phyloP scores from a whole-genome alignment of 2,329 filamentous ascomycete genomes.

The Penicillium decumbens region DNA sequence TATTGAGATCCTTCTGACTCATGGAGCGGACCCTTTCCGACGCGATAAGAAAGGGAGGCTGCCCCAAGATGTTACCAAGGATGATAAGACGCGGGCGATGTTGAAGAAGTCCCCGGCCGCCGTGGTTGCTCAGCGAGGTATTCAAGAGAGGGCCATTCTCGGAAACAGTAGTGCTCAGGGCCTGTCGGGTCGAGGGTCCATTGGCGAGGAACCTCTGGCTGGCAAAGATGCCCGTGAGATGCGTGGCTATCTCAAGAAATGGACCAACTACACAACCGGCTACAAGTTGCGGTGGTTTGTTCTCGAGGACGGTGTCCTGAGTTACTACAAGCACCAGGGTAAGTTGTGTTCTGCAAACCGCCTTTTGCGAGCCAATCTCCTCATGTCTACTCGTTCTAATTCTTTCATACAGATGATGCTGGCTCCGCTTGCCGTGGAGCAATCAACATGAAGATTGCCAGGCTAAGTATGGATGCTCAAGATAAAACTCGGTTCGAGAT shows the following conservation, averaged over 20 bases:
- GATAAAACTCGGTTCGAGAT: conserved; percentile 99
- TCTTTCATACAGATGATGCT: conserved; percentile 63
- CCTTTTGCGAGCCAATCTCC: not conserved
- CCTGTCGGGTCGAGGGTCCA: conserved; percentile 47
- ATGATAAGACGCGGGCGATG: conserved; percentile 81
- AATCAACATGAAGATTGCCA: conserved; percentile 97
- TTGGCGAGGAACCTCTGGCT: conserved; percentile 54
- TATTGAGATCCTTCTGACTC: conserved; percentile 83
- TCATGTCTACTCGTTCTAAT: conserved; percentile 18
- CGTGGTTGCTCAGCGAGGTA: conserved; percentile 86
- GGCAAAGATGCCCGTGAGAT: conserved; percentile 90
- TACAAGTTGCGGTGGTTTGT: conserved; percentile 98
- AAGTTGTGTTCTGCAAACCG: conserved; percentile 10
- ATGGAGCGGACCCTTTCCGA: conserved; percentile 92
- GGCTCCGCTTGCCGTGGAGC: conserved; percentile 93
- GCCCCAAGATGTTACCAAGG: conserved; percentile 92
- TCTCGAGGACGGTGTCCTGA: conserved; percentile 91
- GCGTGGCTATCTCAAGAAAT: conserved; percentile 98
- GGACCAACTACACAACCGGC: conserved; percentile 97
- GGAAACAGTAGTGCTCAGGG: conserved; percentile 62
- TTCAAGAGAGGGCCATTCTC: conserved; percentile 94
- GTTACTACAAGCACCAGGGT: conserved; percentile 97
- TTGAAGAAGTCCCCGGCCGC: conserved; percentile 92
- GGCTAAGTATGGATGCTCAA: conserved; percentile 89
- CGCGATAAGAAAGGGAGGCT: conserved; percentile 93